Percentiles rank a stretch among this genome's conserved stretches.
Conservation (phyloP, 371 early-diverging fungal genomes). For the Mortierella sp. region DNA sequence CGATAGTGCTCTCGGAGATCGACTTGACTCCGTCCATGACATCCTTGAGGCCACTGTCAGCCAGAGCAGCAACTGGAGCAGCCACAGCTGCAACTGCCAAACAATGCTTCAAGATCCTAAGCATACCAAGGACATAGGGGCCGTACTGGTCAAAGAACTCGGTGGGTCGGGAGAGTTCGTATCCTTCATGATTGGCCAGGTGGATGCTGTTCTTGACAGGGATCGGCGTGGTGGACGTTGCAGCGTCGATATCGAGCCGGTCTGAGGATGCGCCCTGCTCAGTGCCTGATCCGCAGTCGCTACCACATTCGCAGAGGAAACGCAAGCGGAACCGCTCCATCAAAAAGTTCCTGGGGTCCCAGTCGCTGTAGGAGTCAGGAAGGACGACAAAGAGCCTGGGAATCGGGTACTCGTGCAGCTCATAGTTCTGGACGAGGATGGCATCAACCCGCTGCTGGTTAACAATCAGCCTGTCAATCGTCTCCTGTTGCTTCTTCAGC, state of each 20-base stretch:
- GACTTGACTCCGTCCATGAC: conserved; percentile 11
- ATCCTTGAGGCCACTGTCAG: neutral
- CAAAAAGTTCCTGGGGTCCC: conserved; percentile 3
- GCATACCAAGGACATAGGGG: conserved; percentile 18
- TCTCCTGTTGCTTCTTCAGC: conserved; percentile 1
- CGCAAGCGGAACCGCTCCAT: conserved; percentile 5
- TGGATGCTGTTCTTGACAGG: conserved; percentile 17
- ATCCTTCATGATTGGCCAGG: conserved; percentile 25
- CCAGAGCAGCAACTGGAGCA: conserved; percentile 10
- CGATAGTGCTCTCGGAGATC: neutral
- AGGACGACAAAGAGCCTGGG: conserved; percentile 18
- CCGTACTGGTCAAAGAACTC: conserved; percentile 28
- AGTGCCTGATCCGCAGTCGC: neutral
- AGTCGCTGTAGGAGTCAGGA: neutral
- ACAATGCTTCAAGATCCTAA: conserved; percentile 21
- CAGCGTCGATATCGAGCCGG: neutral
- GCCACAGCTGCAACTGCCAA: conserved; percentile 16
- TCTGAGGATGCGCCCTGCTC: neutral
- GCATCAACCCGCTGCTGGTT: conserved; percentile 13
- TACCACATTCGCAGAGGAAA: conserved; percentile 21
- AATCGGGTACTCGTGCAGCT: conserved; percentile 20
- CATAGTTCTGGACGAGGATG: conserved; percentile 7
- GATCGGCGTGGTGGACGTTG: neutral
- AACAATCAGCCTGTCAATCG: neutral
- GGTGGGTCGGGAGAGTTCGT: conserved; percentile 11